These are phyloP conservation scores for Bipolaris bicolor DNA, from an alignment of 2,329 filamentous ascomycete species.

Conservation along the genomic window DNA sequence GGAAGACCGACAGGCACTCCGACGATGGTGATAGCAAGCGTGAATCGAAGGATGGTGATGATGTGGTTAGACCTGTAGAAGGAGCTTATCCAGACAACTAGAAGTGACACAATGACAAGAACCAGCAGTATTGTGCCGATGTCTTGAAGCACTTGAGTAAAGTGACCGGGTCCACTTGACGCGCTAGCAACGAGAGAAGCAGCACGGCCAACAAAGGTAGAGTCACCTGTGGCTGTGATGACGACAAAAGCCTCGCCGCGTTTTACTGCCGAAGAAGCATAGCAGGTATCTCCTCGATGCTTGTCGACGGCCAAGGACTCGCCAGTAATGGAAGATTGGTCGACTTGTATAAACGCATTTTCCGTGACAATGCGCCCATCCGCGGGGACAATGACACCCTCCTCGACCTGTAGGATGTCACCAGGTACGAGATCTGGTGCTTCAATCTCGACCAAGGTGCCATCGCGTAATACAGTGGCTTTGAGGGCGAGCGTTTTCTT, in stretches of 20 bases:
- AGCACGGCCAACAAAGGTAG: slow-evolving; percentile 87
- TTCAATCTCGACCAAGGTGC: slow-evolving; percentile 77
- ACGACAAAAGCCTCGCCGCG: slow-evolving; percentile 86
- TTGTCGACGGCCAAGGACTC: slow-evolving; percentile 93
- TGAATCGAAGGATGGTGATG: slow-evolving; percentile 80
- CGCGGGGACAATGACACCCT: slow-evolving; percentile 89
- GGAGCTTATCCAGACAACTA: slow-evolving; percentile 83
- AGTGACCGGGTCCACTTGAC: slow-evolving; percentile 77
- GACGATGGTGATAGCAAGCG: slow-evolving; percentile 86
- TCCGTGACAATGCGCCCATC: slow-evolving; percentile 86
- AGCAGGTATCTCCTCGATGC: slow-evolving; percentile 80
- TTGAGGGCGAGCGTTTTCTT: slow-evolving; percentile 91
- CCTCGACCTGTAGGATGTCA: slow-evolving; percentile 88
- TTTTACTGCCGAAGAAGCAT: slow-evolving; percentile 87
- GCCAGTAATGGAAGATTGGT: slow-evolving; percentile 90
- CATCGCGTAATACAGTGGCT: slow-evolving; percentile 85
- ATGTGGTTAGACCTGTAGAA: slow-evolving; percentile 89
- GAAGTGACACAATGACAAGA: slow-evolving; percentile 78
- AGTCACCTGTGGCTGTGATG: slow-evolving; percentile 83
- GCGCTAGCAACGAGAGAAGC: slow-evolving; percentile 84
- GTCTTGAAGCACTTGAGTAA: slow-evolving; percentile 87
- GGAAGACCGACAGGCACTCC: slow-evolving; percentile 93
- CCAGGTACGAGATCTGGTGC: slow-evolving; percentile 85
- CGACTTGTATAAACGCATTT: slow-evolving; percentile 83
- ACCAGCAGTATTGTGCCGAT: slow-evolving; percentile 82